Conservation (phyloP, 352 stramenopile species). For the Salisapilia sapeloensis region DNA sequence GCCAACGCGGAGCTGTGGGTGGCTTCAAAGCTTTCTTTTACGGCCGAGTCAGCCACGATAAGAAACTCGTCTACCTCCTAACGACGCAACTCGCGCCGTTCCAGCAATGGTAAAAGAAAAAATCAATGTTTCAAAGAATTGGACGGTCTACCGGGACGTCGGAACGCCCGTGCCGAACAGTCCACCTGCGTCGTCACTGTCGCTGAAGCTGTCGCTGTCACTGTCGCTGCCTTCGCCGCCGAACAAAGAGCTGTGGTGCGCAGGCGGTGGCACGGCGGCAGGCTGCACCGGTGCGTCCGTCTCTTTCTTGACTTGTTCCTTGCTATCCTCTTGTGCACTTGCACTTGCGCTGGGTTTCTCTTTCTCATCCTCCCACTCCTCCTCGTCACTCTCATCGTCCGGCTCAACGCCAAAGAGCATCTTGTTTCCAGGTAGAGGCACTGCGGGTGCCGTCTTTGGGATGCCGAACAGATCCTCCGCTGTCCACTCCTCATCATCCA, state of each 20-base stretch:
- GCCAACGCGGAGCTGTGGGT: conserved; percentile 40
- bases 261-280: conserved; percentile 2
- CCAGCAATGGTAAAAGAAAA: conserved; percentile 75
- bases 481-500: too few species aligned
- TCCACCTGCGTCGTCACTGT: conserved; percentile 61
- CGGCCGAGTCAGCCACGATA: conserved; percentile 67
- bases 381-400: too few species aligned
- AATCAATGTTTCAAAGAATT: too few species aligned
- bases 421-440: too few species aligned
- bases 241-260: conserved; percentile 48
- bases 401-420: too few species aligned
- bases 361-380: too few species aligned
- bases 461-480: too few species aligned
- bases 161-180: conserved; percentile 67
- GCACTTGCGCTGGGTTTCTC: too few species aligned
- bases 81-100: conserved; percentile 62
- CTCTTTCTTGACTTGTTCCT: not conserved
- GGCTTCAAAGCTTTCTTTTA: conserved; percentile 79
- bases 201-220: conserved; percentile 37
- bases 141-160: conserved; percentile 30
- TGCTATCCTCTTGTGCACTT: too few species aligned
- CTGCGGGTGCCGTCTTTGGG: too few species aligned
- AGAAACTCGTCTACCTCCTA: conserved; percentile 79
- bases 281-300: conserved; percentile 2
- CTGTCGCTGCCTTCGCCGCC: conserved; percentile 26